These are phyloP conservation scores for Phaeoacremonium minimum DNA, from an alignment of 2,329 filamentous ascomycete species.

Conservation along the genomic window DNA sequence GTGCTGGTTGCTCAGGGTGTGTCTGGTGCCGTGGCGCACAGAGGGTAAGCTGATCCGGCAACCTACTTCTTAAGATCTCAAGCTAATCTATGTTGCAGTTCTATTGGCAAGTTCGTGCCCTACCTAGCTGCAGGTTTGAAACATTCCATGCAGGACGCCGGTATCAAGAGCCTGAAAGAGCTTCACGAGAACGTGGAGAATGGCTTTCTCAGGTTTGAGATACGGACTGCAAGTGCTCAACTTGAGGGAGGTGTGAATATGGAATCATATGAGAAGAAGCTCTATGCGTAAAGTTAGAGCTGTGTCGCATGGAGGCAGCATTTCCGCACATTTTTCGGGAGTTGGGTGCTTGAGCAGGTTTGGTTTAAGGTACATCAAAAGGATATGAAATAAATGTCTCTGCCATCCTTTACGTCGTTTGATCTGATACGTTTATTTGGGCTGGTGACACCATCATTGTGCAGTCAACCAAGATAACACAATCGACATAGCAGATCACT, in stretches of 20 bases:
- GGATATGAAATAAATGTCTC: too few relatives aligned
- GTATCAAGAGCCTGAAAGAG: conserved; percentile 72
- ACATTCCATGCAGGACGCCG: conserved; percentile 96
- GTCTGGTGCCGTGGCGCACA: conserved; percentile 76
- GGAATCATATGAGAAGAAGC: conserved; percentile 99
- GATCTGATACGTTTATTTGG: too few relatives aligned
- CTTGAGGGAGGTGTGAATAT: conserved; percentile 97
- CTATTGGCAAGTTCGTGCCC: conserved; percentile 90
- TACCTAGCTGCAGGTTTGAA: conserved; percentile 94
- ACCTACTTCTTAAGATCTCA: neutral
- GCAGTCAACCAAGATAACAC: too few relatives aligned
- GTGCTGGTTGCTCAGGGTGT: conserved; percentile 96
- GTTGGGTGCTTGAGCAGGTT: too few relatives aligned
- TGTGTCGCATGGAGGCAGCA: too few relatives aligned
- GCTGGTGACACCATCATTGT: too few relatives aligned
- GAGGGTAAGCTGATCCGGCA: conserved; percentile 45
- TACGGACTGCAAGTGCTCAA: conserved; percentile 90
- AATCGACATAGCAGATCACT: too few relatives aligned
- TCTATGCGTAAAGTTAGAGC: conserved; percentile 66
- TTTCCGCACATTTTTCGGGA: too few relatives aligned
- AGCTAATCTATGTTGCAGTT: conserved; percentile 43
- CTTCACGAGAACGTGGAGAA: conserved; percentile 71
- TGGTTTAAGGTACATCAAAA: too few relatives aligned
- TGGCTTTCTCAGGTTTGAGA: conserved; percentile 83
- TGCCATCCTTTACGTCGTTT: too few relatives aligned